Base-by-base conservation (phyloP, 1,284 basidiomycete genomes). In the Taiwanofungus camphoratus region DNA sequence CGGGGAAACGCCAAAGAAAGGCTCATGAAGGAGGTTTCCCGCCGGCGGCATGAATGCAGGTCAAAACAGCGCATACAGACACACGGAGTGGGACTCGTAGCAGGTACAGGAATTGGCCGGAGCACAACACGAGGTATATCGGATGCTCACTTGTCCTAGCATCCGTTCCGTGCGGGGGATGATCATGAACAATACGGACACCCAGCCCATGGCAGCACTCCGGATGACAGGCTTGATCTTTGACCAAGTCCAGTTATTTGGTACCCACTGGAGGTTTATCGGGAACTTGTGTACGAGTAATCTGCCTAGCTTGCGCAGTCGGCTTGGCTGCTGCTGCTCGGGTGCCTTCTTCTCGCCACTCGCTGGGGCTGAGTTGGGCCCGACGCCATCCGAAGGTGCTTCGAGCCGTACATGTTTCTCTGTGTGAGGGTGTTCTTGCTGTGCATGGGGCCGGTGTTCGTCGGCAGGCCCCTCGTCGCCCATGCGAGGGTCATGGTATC, bases 161-260 rank as follows among this genome's bases (percentile, higher is more conserved):
- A 70, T 50, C 2, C 52, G 45, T 52, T 79, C 65, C 2, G 77
- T 66, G 0, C 54, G 54, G 0, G 73, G 69, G 42, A 87, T 78
- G n/a, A 87, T 59, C 54, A 88, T 77, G 9, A 88, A 58, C 13
- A 89, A 53, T 12, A 76, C 58, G 18, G 75, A 67, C 4, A 85
- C 57, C 82, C 84, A 89, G 18, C 73, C 82, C 1, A 77, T 67
- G 34, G 83, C 42, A 2, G 82, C 74, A 50, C 76, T 76, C 36
- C 87, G 76, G 22, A 89, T 62, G 11, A 74, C 76, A 4, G 82
- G 79, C 59, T 86, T 85, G 53, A 80, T 51, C 51, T 77, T 80
- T 5, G 74, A 63, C 73, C 73, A 80, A 0, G 62, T 74, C 58
- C 65, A 74, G 49, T 80, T 83, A 13, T 59, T 62, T 3, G 68